Base-by-base conservation (phyloP, 2,329 filamentous ascomycete genomes). In the Sphaceloma murrayae region DNA sequence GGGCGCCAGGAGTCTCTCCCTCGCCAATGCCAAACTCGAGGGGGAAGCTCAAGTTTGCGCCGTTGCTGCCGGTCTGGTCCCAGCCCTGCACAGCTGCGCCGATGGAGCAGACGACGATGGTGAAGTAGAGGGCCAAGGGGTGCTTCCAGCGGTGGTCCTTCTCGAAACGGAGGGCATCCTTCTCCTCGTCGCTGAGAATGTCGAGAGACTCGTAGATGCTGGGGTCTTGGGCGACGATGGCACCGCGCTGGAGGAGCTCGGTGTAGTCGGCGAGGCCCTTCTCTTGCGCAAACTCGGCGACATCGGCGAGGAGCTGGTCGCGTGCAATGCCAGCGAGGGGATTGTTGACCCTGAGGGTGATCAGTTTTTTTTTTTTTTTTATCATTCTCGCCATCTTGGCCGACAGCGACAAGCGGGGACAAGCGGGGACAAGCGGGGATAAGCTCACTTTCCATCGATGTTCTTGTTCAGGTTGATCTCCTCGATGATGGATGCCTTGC, bases 141-240 rank as follows among this genome's bases (percentile, higher is more conserved):
- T 80, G 69, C 46, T 70, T 69, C 75, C 80, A 84, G 53, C 77
- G 78, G 67, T 84, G 77, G 18, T 73, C 63, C 22, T 72, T 67
- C 58, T 85, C 80, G 46, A 75, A 64, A 40, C 67, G 67, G 13
- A 88, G 67, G 10, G 66, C 67, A 14, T 70, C 64, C 47, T 78
- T 73, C 54, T 82, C 79, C 1, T 67, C 65, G 8, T 80, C 69
- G 45, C 69, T 63, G 2, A 87, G 69, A 8, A 75, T 72, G 43
- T 74, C 65, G 44, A 85, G 70, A 34, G 70, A 66, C 47, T 84
- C 79, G 56, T 70, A 82, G 27, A 69, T 68, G 7, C 65, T 64
- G 0, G 81, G 81, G 53, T 79, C 75, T 58, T 84, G 80, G 2
- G 83, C 83, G 14, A 86, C 72, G 10, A 88, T 67, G 5, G 83